Conservation (phyloP, 2,329 filamentous ascomycete genomes). For the Tolypocladium pustulatum region DNA sequence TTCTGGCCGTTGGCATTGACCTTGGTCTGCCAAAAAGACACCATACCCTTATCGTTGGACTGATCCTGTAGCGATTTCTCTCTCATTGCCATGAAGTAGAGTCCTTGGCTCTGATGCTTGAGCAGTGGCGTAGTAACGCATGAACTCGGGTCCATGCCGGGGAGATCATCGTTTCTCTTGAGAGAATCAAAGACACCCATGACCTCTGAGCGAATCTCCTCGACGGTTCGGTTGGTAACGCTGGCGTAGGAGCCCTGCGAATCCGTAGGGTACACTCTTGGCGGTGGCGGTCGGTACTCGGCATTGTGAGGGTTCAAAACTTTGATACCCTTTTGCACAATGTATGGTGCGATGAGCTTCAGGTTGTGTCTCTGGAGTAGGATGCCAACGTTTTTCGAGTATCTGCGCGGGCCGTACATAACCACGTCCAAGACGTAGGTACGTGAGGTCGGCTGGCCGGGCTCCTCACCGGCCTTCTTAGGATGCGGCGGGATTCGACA, state of each 20-base stretch:
- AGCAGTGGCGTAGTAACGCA: constrained; percentile 60
- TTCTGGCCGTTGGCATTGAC: constrained; percentile 38
- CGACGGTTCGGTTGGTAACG: constrained; percentile 51
- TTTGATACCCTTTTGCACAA: constrained; percentile 56
- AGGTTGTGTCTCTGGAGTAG: constrained; percentile 54
- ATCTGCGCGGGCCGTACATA: constrained; percentile 65
- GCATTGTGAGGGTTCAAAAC: constrained; percentile 68
- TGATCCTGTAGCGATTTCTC: constrained; percentile 57
- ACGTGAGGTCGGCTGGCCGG: constrained; percentile 51
- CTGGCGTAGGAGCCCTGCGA: constrained; percentile 14
- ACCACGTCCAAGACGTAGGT: constrained; percentile 59
- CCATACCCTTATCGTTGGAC: constrained; percentile 48
- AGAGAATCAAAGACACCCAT: constrained; percentile 82
- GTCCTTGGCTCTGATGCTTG: constrained; percentile 79
- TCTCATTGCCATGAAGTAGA: constrained; percentile 74
- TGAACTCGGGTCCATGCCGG: constrained; percentile 55
- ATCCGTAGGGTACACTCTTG: constrained; percentile 21
- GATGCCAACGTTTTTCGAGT: constrained; percentile 54
- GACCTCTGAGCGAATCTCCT: constrained; percentile 80
- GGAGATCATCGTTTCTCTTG: constrained; percentile 63
- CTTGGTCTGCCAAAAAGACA: constrained; percentile 67
- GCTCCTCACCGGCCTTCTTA: constrained; percentile 51
- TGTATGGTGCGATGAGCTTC: constrained; percentile 55
- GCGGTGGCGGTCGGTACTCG: constrained; percentile 31
- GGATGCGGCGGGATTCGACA: constrained; percentile 60